phyloP scores from a whole-genome alignment of 306 rosid genomes.

The Gastrolobium bilobum region DNA sequence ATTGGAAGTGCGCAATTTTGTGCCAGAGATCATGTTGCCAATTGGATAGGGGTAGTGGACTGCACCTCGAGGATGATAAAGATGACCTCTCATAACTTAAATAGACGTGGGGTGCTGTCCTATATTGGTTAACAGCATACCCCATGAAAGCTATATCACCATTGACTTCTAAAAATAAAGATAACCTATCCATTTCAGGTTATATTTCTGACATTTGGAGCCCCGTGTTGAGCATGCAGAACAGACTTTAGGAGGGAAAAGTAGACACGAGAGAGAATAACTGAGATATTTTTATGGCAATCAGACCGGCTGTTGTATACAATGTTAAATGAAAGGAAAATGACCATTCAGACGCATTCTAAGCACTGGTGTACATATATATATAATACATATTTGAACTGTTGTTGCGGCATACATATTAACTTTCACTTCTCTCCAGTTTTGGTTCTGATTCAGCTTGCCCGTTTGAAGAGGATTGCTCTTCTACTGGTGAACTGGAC shows the following conservation, averaged over 20 bases:
- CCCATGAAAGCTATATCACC: too few relatives aligned
- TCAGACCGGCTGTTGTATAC: constrained; percentile 20
- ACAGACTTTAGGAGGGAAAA: constrained; percentile 6
- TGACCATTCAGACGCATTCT: constrained; percentile 33
- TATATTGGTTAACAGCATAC: too few relatives aligned
- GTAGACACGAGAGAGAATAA: not conserved
- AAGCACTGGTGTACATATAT: constrained; percentile 42
- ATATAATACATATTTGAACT: constrained; percentile 35
- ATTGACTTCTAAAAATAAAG: too few relatives aligned
- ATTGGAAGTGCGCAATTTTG: not conserved
- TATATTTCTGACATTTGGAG: constrained; percentile 8
- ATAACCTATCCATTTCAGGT: too few relatives aligned
- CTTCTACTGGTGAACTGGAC: constrained; percentile 51
- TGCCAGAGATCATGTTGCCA: not conserved
- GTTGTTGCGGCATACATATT: constrained; percentile 41
- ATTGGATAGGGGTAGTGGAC: too few relatives aligned
- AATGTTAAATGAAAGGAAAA: constrained; percentile 34
- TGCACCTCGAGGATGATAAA: too few relatives aligned
- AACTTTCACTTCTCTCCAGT: constrained; percentile 49
- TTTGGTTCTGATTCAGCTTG: constrained; percentile 55
- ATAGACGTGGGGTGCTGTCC: too few relatives aligned
- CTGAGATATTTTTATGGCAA: constrained; percentile 20
- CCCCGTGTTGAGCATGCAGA: not conserved
- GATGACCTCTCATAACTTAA: too few relatives aligned
- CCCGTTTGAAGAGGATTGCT: constrained; percentile 57